phyloP scores from a whole-genome alignment of 176 grass and related monocot species.

The Guadua angustifolia region DNA sequence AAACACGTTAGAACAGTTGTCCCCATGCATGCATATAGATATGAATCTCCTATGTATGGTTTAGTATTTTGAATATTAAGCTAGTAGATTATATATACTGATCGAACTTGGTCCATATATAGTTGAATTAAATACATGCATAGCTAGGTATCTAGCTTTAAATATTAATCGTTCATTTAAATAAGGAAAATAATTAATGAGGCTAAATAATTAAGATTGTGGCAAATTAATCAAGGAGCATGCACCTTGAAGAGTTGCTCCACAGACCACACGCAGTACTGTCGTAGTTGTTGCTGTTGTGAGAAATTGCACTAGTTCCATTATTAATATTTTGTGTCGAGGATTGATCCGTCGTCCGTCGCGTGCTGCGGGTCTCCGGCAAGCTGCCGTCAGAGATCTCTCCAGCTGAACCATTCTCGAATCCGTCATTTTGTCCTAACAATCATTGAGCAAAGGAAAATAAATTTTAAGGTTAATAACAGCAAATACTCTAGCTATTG shows the following conservation, averaged over 20 bases:
- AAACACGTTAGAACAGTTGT: background rate
- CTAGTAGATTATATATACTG: background rate
- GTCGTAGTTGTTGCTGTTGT: conserved; percentile 22
- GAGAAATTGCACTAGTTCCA: background rate
- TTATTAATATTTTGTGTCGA: background rate
- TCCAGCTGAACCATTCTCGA: conserved; percentile 56
- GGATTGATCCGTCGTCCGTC: conserved; percentile 2
- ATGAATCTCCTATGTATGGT: too few relatives aligned
- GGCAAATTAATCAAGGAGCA: background rate
- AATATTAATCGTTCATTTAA: background rate
- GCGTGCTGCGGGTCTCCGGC: conserved; percentile 2
- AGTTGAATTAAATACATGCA: background rate
- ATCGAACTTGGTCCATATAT: background rate
- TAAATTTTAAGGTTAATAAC: background rate
- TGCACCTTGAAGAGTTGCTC: conserved; percentile 64
- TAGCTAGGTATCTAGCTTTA: too few relatives aligned
- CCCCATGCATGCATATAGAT: background rate
- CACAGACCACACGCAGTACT: conserved; percentile 39
- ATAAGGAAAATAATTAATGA: background rate
- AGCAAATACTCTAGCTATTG: background rate
- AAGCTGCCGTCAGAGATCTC: conserved; percentile 62
- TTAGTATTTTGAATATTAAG: background rate
- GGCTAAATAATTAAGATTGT: background rate
- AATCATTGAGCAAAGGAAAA: background rate
- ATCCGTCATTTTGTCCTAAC: conserved; percentile 56